Evolutionary conservation across 768 basidiomycete genomes (phyloP).

Genomic region (Boletus sp.): DNA sequence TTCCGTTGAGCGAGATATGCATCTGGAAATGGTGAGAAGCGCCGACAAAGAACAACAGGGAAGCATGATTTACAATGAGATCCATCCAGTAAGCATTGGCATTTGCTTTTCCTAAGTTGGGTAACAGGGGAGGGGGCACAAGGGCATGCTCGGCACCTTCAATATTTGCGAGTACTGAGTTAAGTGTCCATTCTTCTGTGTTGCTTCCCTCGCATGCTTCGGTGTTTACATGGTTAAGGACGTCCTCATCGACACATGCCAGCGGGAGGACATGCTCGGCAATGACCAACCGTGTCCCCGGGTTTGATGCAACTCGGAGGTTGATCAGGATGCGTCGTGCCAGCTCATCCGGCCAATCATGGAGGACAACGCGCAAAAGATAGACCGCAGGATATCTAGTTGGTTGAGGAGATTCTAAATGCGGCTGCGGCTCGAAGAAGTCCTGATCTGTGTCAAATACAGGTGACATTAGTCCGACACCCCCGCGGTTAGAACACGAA

Average conservation of each 20-base stretch:
- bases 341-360: slow-evolving; percentile 73
- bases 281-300: slow-evolving; percentile 58
- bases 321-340: slow-evolving; percentile 45
- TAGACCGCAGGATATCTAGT: slow-evolving; percentile 56
- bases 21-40: slow-evolving; percentile 42
- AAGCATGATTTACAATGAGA: slow-evolving; percentile 45
- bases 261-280: slow-evolving; percentile 70
- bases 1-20: slow-evolving; percentile 64
- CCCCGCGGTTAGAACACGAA: not conserved
- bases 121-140: slow-evolving; percentile 58
- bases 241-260: slow-evolving; percentile 55
- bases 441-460: slow-evolving; percentile 51
- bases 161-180: slow-evolving; percentile 36
- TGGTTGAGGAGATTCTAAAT: slow-evolving; percentile 27
- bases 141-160: slow-evolving; percentile 53
- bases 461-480: not conserved
- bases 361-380: slow-evolving; percentile 65
- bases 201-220: slow-evolving; percentile 6
- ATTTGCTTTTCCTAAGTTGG: slow-evolving; percentile 72
- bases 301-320: slow-evolving; percentile 36
- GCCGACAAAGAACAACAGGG: not conserved
- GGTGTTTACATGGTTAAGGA: slow-evolving; percentile 2
- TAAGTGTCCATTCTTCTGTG: slow-evolving; percentile 26
- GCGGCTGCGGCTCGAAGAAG: slow-evolving; percentile 65
- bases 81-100: slow-evolving; percentile 68